phyloP scores from a whole-genome alignment of 495 filamentous ascomycete species.

The Hypoxylon lienhwacheense region DNA sequence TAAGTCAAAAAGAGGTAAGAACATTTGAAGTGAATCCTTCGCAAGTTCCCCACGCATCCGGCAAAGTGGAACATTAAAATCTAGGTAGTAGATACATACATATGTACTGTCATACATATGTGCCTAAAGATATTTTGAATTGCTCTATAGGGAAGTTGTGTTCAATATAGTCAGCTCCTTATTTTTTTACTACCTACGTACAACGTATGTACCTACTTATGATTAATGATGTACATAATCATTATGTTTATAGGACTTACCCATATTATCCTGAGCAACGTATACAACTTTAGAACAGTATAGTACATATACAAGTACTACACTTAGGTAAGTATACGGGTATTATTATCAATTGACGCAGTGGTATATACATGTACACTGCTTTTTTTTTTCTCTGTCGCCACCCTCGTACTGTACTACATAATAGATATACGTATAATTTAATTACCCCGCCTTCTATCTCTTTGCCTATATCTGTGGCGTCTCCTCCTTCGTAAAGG shows the following conservation, averaged over 20 bases:
- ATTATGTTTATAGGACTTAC: neutral
- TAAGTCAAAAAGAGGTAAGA: constrained; percentile 3
- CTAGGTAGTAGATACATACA: no score
- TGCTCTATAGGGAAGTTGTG: no score
- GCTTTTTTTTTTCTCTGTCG: neutral
- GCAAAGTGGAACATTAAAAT: constrained; percentile 29
- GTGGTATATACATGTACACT: no score
- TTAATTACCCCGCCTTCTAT: constrained; percentile 29
- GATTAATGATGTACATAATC: neutral
- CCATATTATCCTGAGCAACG: no score
- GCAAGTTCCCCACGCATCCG: constrained; percentile 23
- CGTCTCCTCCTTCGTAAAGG: no score
- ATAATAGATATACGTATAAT: neutral
- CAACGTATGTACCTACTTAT: neutral
- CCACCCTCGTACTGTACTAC: constrained; percentile 6
- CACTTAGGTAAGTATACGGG: neutral
- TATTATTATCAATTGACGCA: constrained; percentile 19
- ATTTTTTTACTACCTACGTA: neutral
- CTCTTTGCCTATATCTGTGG: no score
- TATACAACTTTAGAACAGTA: no score
- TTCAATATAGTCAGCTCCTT: no score
- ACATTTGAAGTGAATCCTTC: constrained; percentile 1
- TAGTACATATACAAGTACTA: no score
- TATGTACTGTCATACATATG: no score
- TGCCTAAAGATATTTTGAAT: no score